Evolutionary conservation across 257 asterid species (phyloP).

Genomic region (Plectranthus barbatus): DNA sequence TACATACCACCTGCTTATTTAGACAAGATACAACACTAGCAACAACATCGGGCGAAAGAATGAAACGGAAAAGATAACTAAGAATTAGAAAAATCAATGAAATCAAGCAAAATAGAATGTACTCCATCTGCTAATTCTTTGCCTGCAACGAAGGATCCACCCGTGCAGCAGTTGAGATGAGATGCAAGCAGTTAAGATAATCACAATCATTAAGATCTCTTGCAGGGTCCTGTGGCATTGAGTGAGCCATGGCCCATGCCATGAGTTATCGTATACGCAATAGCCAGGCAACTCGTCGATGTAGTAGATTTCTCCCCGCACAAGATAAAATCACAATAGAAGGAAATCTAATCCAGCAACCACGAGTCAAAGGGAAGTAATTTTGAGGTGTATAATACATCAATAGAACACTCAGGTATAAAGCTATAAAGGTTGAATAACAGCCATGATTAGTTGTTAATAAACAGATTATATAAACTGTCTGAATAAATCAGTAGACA

Average conservation of each 20-base stretch:
- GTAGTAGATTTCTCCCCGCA: neutral
- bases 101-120: neutral
- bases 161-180: neutral
- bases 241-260: neutral
- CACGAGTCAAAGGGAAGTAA: neutral
- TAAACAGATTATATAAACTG: neutral
- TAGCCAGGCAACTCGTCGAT: neutral
- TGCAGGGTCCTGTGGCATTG: neutral
- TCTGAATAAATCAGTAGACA: neutral
- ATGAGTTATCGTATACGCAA: neutral
- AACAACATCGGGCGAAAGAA: too few relatives aligned
- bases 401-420: neutral
- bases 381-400: neutral
- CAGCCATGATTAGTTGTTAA: neutral
- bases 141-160: neutral
- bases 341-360: neutral
- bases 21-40: too few relatives aligned
- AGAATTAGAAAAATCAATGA: too few relatives aligned
- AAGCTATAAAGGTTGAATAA: neutral
- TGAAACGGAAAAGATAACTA: too few relatives aligned
- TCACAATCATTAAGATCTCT: neutral
- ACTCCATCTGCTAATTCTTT: neutral
- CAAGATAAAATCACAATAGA: neutral
- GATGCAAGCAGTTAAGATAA: neutral
- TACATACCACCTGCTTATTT: too few relatives aligned